Percentiles rank a stretch among this genome's conserved stretches.
These are phyloP conservation scores for Cutaneotrichosporon curvatum DNA, from an alignment of 1,284 basidiomycete species.

Conservation along the genomic window DNA sequence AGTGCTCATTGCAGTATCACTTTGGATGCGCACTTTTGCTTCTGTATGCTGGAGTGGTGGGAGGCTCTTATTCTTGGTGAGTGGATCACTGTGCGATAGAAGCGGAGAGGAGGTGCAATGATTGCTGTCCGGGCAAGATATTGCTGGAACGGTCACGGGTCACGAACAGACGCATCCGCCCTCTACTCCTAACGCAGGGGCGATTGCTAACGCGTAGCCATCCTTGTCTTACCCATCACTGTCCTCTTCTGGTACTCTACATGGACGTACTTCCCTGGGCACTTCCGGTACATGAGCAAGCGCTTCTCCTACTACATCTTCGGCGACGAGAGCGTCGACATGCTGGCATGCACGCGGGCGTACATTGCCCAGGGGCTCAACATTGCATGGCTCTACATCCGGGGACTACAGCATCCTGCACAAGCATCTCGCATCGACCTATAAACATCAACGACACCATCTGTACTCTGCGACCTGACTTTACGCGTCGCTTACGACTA, in stretches of 20 bases:
- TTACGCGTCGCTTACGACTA: background rate
- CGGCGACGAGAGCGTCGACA: conserved; percentile 37
- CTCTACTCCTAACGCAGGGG: background rate
- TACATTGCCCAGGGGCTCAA: conserved; percentile 13
- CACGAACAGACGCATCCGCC: too few species aligned
- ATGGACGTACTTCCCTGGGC: conserved; percentile 41
- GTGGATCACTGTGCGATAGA: too few species aligned
- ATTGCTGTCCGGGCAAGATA: too few species aligned
- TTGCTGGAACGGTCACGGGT: too few species aligned
- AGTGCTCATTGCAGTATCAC: conserved; percentile 37
- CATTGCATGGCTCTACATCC: conserved; percentile 8
- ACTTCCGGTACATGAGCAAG: conserved; percentile 40
- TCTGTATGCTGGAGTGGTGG: conserved; percentile 44
- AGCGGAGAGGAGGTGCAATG: too few species aligned
- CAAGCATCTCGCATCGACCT: background rate
- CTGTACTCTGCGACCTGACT: too few species aligned
- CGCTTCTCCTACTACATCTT: conserved; percentile 46
- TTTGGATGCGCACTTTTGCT: conserved; percentile 37
- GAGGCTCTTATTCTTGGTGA: conserved; percentile 41
- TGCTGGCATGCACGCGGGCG: conserved; percentile 3
- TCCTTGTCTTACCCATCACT: conserved; percentile 32
- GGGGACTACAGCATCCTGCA: background rate
- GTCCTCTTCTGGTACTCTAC: conserved; percentile 44
- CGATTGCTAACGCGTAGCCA: conserved; percentile 18
- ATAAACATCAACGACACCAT: background rate